phyloP scores from a whole-genome alignment of 768 basidiomycete genomes.

The Trichaptum fuscoviolaceum region DNA sequence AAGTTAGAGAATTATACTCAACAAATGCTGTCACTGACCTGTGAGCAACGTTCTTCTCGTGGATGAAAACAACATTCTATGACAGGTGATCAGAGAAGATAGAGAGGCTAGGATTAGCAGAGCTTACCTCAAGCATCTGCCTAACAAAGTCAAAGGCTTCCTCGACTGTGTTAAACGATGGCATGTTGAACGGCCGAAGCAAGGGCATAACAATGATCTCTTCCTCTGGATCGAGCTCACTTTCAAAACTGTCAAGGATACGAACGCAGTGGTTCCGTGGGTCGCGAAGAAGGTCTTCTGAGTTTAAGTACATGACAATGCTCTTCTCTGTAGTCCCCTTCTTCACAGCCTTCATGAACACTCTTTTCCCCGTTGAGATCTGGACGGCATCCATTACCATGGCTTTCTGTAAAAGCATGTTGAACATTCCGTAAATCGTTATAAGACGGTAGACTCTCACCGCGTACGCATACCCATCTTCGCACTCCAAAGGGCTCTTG shows the following conservation, averaged over 20 bases:
- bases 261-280: slow-evolving; percentile 17
- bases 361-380: slow-evolving; percentile 1
- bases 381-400: slow-evolving; percentile 4
- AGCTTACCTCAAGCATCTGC: slow-evolving; percentile 19
- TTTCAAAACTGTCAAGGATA: slow-evolving; percentile 13
- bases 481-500: neutral
- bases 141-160: slow-evolving; percentile 17
- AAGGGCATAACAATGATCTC: slow-evolving; percentile 19
- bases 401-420: neutral
- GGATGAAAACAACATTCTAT: slow-evolving; percentile 11
- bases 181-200: slow-evolving; percentile 14
- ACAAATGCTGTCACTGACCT: slow-evolving; percentile 1
- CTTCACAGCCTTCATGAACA: slow-evolving; percentile 2
- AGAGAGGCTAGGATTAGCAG: neutral
- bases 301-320: slow-evolving; percentile 11
- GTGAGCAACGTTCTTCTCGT: slow-evolving; percentile 11
- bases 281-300: slow-evolving; percentile 12
- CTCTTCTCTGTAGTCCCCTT: slow-evolving; percentile 6
- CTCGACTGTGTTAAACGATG: slow-evolving; percentile 13
- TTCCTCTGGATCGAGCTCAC: neutral
- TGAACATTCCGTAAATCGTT: no score
- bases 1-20: neutral
- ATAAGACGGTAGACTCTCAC: no score
- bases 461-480: slow-evolving; percentile 6
- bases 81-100: neutral